A percentile compares a stretch with the other conserved stretches of the same genome.
These are phyloP conservation scores for Ilyonectria sp. DNA, from an alignment of 2,329 filamentous ascomycete genomes.

Conservation along the genomic window DNA sequence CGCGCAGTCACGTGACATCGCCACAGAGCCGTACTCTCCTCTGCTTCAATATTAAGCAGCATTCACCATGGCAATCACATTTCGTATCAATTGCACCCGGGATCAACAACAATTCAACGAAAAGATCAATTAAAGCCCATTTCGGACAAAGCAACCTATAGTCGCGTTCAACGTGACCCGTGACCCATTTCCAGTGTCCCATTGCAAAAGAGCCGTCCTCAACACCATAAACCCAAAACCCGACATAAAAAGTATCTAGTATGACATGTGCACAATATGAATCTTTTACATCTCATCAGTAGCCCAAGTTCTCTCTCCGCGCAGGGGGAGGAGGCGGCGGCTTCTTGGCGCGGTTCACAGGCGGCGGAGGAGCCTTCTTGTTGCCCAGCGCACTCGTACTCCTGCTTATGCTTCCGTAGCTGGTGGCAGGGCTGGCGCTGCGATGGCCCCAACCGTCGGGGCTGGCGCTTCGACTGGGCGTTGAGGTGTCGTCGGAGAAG, in stretches of 20 bases:
- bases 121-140: slow-evolving; percentile 37
- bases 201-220: slow-evolving; percentile 24
- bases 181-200: slow-evolving; percentile 33
- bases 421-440: slow-evolving; percentile 70
- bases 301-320: slow-evolving; percentile 50
- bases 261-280: slow-evolving; percentile 14
- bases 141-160: slow-evolving; percentile 28
- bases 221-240: slow-evolving; percentile 35
- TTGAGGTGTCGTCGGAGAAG: slow-evolving; percentile 67
- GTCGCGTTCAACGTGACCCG: slow-evolving; percentile 41
- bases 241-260: slow-evolving; percentile 19
- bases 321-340: slow-evolving; percentile 55
- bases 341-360: slow-evolving; percentile 62
- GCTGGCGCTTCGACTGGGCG: slow-evolving; percentile 65
- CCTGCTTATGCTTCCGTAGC: slow-evolving; percentile 67
- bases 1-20: slow-evolving; percentile 19
- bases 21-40: neutral
- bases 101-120: neutral
- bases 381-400: slow-evolving; percentile 60
- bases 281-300: slow-evolving; percentile 30
- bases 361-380: slow-evolving; percentile 71
- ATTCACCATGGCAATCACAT: too few species aligned
- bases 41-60: too few species aligned
- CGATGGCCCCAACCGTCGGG: slow-evolving; percentile 64
- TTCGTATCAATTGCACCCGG: too few species aligned